These are phyloP conservation scores for Lichtheimia ornata DNA, from an alignment of 371 early-diverging fungal species.

Conservation along the genomic window DNA sequence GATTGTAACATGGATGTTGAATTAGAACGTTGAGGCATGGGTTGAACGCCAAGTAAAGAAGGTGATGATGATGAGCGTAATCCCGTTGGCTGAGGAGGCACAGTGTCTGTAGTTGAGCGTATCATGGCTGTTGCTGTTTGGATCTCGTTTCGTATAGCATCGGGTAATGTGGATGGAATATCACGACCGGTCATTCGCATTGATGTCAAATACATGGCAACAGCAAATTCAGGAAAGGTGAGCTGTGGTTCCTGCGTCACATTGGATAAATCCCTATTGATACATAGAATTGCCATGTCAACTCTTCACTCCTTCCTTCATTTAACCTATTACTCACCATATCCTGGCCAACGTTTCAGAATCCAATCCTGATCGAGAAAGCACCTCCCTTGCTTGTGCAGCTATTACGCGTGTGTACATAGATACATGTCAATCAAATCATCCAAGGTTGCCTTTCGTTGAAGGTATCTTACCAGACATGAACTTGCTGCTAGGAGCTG, in stretches of 20 bases:
- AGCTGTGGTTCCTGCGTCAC: constrained; percentile 49
- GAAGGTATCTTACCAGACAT: constrained; percentile 34
- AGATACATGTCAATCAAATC: neutral
- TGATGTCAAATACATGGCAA: constrained; percentile 60
- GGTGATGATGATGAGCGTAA: constrained; percentile 2
- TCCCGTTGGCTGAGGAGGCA: constrained; percentile 13
- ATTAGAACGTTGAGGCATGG: constrained; percentile 14
- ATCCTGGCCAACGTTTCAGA: constrained; percentile 48
- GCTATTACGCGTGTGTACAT: constrained; percentile 21
- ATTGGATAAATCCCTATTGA: constrained; percentile 47
- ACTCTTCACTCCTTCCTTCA: constrained; percentile 32
- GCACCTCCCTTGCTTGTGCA: constrained; percentile 38
- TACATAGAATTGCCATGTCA: neutral
- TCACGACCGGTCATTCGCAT: constrained; percentile 50
- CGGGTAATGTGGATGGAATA: constrained; percentile 43
- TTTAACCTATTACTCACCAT: constrained; percentile 30
- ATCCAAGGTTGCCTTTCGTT: neutral
- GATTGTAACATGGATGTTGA: constrained; percentile 18
- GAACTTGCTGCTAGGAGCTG: constrained; percentile 23
- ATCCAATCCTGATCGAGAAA: constrained; percentile 46
- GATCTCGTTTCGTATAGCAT: constrained; percentile 38
- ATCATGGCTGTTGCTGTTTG: constrained; percentile 28
- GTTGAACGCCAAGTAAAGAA: constrained; percentile 7
- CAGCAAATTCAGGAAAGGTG: constrained; percentile 61
- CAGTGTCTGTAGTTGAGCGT: constrained; percentile 15